Evolutionary conservation across 73 alveolate species (phyloP).

Genomic region (Paramecium primaurelia): DNA sequence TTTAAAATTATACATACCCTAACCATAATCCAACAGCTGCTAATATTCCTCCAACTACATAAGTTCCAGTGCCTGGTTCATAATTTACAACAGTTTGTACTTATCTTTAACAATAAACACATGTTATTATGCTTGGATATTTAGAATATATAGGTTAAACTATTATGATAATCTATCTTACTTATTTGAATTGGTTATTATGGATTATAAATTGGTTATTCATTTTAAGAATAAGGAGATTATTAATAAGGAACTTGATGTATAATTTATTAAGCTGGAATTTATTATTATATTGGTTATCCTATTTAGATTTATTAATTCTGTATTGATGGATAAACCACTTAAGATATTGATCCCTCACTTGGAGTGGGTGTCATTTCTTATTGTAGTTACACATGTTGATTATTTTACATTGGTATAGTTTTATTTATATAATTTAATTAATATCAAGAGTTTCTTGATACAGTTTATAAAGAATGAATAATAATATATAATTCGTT

Average conservation of each 20-base stretch:
- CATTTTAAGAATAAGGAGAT: not conserved
- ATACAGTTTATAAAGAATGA: not conserved
- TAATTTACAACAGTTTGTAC: constrained; percentile 31
- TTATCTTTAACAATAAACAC: constrained; percentile 15
- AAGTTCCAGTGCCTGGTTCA: constrained; percentile 59
- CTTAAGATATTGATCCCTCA: not conserved
- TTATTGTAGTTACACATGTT: not conserved
- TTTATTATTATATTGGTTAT: not conserved
- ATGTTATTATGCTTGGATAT: constrained; percentile 24
- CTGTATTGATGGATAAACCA: not conserved
- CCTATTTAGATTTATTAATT: not conserved
- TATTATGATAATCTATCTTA: not conserved
- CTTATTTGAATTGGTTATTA: not conserved
- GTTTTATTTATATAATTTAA: not conserved
- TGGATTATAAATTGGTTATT: not conserved
- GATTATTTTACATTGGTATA: not conserved
- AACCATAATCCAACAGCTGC: constrained; percentile 63
- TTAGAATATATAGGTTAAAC: constrained; percentile 35
- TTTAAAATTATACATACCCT: constrained; percentile 36
- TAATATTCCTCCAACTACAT: constrained; percentile 43
- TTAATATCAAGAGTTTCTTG: not conserved
- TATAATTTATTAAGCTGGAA: not conserved
- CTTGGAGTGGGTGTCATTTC: constrained; percentile 19
- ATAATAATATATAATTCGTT: not conserved
- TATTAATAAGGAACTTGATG: not conserved